Percentiles rank a stretch among this genome's conserved stretches.
Evolutionary conservation across 2,329 filamentous ascomycete species (phyloP).

Genomic region (Claviceps cyperi): DNA sequence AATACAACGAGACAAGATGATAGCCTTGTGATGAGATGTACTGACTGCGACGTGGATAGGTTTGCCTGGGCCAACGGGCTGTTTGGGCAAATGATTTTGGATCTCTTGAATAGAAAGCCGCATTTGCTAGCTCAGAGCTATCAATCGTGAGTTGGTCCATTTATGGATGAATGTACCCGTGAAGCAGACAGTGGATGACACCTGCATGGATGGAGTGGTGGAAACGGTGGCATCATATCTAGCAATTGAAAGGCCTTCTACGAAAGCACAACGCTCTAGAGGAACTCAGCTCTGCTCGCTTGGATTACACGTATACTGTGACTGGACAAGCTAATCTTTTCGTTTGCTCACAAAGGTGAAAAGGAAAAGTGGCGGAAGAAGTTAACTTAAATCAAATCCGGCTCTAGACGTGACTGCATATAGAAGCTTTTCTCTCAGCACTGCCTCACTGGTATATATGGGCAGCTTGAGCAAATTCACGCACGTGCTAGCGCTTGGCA

Average conservation of each 20-base stretch:
- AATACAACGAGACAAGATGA: neutral
- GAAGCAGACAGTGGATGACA: neutral
- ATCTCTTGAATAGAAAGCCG: conserved; percentile 60
- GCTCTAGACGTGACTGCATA: conserved; percentile 84
- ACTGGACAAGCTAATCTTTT: neutral
- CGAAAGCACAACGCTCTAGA: neutral
- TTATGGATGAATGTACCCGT: neutral
- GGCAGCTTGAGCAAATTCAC: conserved; percentile 91
- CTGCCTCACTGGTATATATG: conserved; percentile 52
- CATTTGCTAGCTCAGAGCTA: conserved; percentile 40
- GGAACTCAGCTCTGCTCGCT: neutral
- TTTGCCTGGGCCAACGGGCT: conserved; percentile 83
- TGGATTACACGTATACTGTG: neutral
- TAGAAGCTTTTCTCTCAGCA: conserved; percentile 64
- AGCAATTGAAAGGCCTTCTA: neutral
- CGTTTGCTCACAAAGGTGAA: neutral
- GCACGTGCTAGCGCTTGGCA: conserved; percentile 91
- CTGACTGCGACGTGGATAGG: conserved; percentile 29
- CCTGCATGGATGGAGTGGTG: neutral
- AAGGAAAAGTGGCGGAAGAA: neutral
- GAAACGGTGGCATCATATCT: neutral
- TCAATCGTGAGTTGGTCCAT: conserved; percentile 15
- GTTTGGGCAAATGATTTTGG: conserved; percentile 71
- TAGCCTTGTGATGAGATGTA: neutral
- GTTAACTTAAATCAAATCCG: conserved; percentile 69